Evolutionary conservation across 2,329 filamentous ascomycete species (phyloP).

Genomic region (Colletotrichum spinosum): DNA sequence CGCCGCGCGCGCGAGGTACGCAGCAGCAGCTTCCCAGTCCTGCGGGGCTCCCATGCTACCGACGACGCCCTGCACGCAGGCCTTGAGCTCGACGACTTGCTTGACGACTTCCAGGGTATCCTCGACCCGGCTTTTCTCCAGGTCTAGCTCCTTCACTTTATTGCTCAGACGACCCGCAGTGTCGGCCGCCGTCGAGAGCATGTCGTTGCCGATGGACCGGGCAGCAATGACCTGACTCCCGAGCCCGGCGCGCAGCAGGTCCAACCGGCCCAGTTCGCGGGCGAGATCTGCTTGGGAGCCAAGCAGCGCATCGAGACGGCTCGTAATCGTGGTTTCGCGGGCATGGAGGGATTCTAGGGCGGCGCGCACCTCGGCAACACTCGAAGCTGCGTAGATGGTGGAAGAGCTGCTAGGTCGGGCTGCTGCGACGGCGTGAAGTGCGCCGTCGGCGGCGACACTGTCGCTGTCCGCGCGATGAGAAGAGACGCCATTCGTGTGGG

Average conservation of each 20-base stretch:
- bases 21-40: slow-evolving; percentile 97
- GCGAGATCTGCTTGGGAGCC: slow-evolving; percentile 88
- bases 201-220: slow-evolving; percentile 86
- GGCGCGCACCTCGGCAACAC: slow-evolving; percentile 82
- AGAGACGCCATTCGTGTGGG: slow-evolving; percentile 57
- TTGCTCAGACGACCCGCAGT: slow-evolving; percentile 88
- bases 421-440: slow-evolving; percentile 20
- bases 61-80: slow-evolving; percentile 92
- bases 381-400: slow-evolving; percentile 76
- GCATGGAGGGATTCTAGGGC: slow-evolving; percentile 80
- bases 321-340: slow-evolving; percentile 80
- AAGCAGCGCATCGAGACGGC: slow-evolving; percentile 80
- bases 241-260: slow-evolving; percentile 88
- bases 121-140: slow-evolving; percentile 92
- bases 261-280: slow-evolving; percentile 86
- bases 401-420: slow-evolving; percentile 27
- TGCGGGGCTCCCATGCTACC: slow-evolving; percentile 98
- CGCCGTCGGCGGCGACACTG: slow-evolving; percentile 41
- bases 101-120: slow-evolving; percentile 92
- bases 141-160: slow-evolving; percentile 87
- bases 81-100: slow-evolving; percentile 96
- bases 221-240: slow-evolving; percentile 88
- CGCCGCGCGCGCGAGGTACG: slow-evolving; percentile 85
- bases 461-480: slow-evolving; percentile 47
- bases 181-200: slow-evolving; percentile 87